Evolutionary conservation across 805 yeast genomes (phyloP).

Genomic region (Sugiyamaella floridensis): DNA sequence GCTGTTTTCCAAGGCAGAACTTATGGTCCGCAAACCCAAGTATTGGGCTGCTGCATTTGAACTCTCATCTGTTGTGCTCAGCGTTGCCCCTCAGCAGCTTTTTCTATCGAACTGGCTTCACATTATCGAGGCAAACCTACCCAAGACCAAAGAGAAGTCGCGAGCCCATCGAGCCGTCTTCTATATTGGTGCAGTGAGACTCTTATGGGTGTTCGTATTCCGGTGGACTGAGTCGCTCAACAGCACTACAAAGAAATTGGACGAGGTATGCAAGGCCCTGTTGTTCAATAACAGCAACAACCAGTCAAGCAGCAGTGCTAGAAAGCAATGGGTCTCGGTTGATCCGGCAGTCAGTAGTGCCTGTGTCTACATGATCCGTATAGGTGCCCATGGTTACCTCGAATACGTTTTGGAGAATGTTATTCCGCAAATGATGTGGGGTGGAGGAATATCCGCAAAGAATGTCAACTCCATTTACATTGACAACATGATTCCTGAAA

Average conservation of each 20-base stretch:
- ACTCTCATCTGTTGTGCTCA: conserved; percentile 62
- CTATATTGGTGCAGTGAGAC: conserved; percentile 59
- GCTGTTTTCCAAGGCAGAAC: conserved; percentile 47
- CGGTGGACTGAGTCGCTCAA: conserved; percentile 85
- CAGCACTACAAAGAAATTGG: conserved; percentile 75
- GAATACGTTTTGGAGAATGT: conserved; percentile 76
- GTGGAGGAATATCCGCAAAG: conserved; percentile 26
- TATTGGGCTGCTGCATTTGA: conserved; percentile 62
- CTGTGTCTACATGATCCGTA: conserved; percentile 64
- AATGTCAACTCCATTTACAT: conserved; percentile 38
- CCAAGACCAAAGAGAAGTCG: conserved; percentile 51
- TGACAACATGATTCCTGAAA: conserved; percentile 65
- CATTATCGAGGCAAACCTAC: conserved; percentile 55
- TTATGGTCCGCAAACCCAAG: conserved; percentile 32
- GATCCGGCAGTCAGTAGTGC: conserved; percentile 35
- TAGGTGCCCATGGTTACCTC: conserved; percentile 70
- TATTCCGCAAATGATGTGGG: conserved; percentile 53
- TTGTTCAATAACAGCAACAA: conserved; percentile 36
- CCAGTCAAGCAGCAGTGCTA: conserved; percentile 22
- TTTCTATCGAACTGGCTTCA: conserved; percentile 68
- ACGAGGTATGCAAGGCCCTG: conserved; percentile 49
- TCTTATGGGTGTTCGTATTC: conserved; percentile 85
- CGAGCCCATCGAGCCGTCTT: conserved; percentile 44
- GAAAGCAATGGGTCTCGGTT: conserved; percentile 69
- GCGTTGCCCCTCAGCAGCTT: conserved; percentile 72